Percentiles rank a stretch among this genome's conserved stretches.
These are phyloP conservation scores for Serendipita vermifera DNA, from an alignment of 768 basidiomycete genomes.

Conservation along the genomic window DNA sequence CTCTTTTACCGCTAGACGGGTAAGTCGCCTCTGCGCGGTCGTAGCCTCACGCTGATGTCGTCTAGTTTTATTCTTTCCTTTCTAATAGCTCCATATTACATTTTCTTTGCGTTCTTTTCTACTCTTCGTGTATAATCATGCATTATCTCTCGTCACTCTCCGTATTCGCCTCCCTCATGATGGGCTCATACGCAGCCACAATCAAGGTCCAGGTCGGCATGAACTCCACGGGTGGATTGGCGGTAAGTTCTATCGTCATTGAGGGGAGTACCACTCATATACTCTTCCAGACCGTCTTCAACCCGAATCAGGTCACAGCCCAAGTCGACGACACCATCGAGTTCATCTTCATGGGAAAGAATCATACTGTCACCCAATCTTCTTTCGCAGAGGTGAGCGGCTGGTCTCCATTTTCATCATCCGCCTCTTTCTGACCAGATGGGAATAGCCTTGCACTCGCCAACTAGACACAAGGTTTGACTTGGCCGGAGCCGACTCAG, in stretches of 20 bases:
- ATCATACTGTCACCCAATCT: conserved; percentile 44
- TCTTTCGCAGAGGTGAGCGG: conserved; percentile 23
- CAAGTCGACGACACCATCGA: conserved; percentile 38
- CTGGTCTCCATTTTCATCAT: too few species aligned
- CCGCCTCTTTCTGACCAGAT: background rate
- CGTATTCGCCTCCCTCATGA: background rate
- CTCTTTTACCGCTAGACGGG: background rate
- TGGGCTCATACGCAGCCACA: too few species aligned
- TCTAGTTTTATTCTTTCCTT: background rate
- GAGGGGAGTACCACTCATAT: background rate
- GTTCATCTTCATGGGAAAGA: conserved; percentile 25
- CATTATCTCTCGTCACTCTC: background rate
- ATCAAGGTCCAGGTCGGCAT: background rate
- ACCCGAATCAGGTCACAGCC: conserved; percentile 35
- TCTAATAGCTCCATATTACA: background rate
- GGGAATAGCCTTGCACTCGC: background rate
- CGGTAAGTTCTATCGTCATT: too few species aligned
- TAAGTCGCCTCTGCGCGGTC: background rate
- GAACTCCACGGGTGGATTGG: background rate
- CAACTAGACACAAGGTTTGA: background rate
- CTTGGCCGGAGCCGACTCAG: conserved; percentile 27
- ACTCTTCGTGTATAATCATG: background rate
- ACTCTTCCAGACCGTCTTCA: conserved; percentile 21
- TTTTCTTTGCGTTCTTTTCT: background rate
- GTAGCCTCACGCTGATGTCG: too few species aligned